phyloP scores from a whole-genome alignment of 495 filamentous ascomycete genomes.

The Aspergillus egyptiacus region DNA sequence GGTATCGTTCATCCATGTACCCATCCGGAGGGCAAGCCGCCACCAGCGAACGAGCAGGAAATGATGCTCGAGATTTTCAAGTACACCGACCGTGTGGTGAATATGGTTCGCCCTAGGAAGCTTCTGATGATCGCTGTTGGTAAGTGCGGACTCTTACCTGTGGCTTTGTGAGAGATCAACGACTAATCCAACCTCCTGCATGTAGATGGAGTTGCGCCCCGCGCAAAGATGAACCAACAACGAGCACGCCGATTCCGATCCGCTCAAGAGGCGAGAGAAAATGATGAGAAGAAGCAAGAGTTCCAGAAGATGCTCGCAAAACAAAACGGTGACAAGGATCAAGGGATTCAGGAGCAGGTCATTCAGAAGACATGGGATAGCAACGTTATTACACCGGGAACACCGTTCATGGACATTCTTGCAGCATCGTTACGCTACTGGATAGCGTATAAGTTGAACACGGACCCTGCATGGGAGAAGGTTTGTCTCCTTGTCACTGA shows the following conservation, averaged over 20 bases:
- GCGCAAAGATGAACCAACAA: slow-evolving; percentile 98
- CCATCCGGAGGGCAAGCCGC: slow-evolving; percentile 88
- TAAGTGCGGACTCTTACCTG: slow-evolving; percentile 47
- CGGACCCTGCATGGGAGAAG: slow-evolving; percentile 93
- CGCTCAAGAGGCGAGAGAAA: slow-evolving; percentile 88
- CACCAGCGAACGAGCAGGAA: slow-evolving; percentile 90
- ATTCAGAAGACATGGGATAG: slow-evolving; percentile 92
- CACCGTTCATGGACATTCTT: slow-evolving; percentile 97
- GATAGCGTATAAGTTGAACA: slow-evolving; percentile 94
- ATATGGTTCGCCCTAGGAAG: slow-evolving; percentile 95
- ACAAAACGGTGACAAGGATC: slow-evolving; percentile 57
- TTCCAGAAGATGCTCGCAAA: slow-evolving; percentile 70
- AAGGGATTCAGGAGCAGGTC: slow-evolving; percentile 55
- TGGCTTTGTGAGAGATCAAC: not conserved
- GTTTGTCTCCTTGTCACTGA: slow-evolving; percentile 24
- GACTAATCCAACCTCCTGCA: slow-evolving; percentile 4
- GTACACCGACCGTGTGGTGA: slow-evolving; percentile 95
- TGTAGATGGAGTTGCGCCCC: slow-evolving; percentile 83
- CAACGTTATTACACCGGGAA: slow-evolving; percentile 96
- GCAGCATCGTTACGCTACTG: slow-evolving; percentile 90
- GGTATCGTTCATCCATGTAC: slow-evolving; percentile 99
- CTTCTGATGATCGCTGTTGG: slow-evolving; percentile 96
- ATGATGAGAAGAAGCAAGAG: slow-evolving; percentile 84
- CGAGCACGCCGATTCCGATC: slow-evolving; percentile 86
- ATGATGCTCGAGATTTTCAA: slow-evolving; percentile 99